A percentile compares a stretch with the other conserved stretches of the same genome.
Evolutionary conservation across 345 rosid species (phyloP).

Genomic region (Gossypioides kirkii): DNA sequence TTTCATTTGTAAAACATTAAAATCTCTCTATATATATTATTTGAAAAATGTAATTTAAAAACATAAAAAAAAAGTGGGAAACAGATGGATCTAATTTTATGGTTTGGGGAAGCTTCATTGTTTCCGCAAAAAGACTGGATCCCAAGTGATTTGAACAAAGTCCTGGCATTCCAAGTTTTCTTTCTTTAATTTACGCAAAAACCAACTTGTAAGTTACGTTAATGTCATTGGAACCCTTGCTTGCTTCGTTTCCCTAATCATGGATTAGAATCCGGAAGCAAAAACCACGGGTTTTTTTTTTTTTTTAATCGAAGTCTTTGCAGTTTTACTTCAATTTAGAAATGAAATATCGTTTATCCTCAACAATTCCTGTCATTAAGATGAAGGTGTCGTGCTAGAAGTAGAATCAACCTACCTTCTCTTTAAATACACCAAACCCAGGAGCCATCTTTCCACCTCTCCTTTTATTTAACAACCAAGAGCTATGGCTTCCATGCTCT

Average conservation of each 20-base stretch:
- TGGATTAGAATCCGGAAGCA: not conserved
- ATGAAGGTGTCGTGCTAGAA: not conserved
- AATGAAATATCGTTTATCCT: not conserved
- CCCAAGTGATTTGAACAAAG: too few relatives aligned
- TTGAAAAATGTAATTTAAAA: too few relatives aligned
- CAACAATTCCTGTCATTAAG: not conserved
- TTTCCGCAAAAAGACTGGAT: too few relatives aligned
- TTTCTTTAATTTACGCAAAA: not conserved
- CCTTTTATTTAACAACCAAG: not conserved
- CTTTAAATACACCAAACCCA: constrained; percentile 2
- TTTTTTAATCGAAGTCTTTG: too few relatives aligned
- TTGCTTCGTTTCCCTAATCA: not conserved
- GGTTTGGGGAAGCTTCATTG: too few relatives aligned
- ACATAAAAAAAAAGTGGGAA: too few relatives aligned
- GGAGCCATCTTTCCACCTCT: not conserved
- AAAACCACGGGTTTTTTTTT: too few relatives aligned
- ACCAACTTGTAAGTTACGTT: not conserved
- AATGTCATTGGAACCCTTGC: not conserved
- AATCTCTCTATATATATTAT: too few relatives aligned
- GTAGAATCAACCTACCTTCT: not conserved
- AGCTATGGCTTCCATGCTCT: constrained; percentile 6
- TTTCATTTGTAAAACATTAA: too few relatives aligned
- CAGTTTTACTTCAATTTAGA: constrained; percentile 5
- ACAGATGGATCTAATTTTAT: too few relatives aligned
- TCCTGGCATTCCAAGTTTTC: not conserved